phyloP scores from a whole-genome alignment of 1,284 basidiomycete species.

The Pseudozyma hubeiensis region DNA sequence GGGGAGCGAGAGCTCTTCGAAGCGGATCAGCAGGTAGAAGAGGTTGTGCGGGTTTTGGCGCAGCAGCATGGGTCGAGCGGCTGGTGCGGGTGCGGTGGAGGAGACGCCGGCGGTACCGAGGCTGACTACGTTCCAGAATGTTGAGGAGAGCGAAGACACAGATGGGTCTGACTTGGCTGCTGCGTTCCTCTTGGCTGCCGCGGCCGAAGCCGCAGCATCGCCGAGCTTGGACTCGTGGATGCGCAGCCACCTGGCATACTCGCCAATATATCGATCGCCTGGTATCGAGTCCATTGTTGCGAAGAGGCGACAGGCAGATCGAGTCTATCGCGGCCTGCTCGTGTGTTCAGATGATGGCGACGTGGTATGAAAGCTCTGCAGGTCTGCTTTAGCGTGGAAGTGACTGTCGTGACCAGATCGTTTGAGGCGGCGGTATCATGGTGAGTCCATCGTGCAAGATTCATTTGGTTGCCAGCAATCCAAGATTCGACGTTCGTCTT shows the following conservation, averaged over 20 bases:
- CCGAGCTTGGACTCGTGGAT: conserved; percentile 56
- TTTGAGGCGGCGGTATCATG: not conserved
- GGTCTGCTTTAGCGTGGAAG: no score
- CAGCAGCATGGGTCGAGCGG: conserved; percentile 71
- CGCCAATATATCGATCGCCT: conserved; percentile 53
- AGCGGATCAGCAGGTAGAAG: conserved; percentile 86
- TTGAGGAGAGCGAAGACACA: conserved; percentile 17
- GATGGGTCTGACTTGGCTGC: conserved; percentile 6
- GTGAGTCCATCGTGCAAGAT: not conserved
- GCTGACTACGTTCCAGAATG: conserved; percentile 44
- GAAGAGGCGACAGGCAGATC: no score
- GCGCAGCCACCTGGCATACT: conserved; percentile 57
- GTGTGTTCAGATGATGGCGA: not conserved
- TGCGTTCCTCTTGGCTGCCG: conserved; percentile 12
- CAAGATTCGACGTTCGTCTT: no score
- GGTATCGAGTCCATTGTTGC: conserved; percentile 48
- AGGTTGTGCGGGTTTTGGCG: conserved; percentile 83
- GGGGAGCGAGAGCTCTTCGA: conserved; percentile 79
- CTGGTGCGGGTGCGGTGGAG: not conserved
- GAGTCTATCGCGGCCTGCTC: no score
- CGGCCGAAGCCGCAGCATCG: conserved; percentile 26
- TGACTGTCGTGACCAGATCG: not conserved
- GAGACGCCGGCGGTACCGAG: conserved; percentile 23
- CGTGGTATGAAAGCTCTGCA: not conserved
- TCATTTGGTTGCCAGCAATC: no score